Conservation (phyloP, 1,139 yeast genomes). For the Kurtzmaniella quercitrusa region DNA sequence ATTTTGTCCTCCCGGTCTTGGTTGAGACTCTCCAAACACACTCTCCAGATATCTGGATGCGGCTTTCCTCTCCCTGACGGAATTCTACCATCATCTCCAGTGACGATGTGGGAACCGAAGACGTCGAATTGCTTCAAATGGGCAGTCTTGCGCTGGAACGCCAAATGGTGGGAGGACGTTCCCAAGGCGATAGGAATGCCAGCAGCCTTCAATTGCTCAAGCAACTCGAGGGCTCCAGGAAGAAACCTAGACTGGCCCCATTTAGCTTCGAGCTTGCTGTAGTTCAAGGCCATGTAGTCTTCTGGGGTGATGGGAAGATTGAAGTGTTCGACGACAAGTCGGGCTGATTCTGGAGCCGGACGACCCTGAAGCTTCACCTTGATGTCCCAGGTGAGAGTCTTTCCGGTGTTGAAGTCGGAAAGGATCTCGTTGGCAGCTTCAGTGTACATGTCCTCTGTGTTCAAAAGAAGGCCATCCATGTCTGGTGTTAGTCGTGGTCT, state of each 20-base stretch:
- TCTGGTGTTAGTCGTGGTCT: constrained; percentile 33
- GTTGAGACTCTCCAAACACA: constrained; percentile 71
- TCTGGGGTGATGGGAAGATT: constrained; percentile 64
- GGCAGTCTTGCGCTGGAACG: constrained; percentile 62
- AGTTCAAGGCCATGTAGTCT: constrained; percentile 49
- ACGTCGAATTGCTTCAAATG: constrained; percentile 58
- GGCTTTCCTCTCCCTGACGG: constrained; percentile 90
- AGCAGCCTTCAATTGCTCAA: constrained; percentile 43
- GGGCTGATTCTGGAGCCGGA: constrained; percentile 71
- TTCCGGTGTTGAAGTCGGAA: constrained; percentile 62
- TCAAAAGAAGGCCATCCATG: constrained; percentile 92
- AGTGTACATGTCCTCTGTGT: constrained; percentile 90
- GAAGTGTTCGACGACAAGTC: constrained; percentile 61
- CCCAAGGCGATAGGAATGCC: constrained; percentile 83
- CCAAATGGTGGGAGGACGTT: constrained; percentile 69
- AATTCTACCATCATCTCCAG: constrained; percentile 84
- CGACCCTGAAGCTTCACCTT: constrained; percentile 85
- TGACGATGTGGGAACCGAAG: constrained; percentile 67
- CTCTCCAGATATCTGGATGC: constrained; percentile 84
- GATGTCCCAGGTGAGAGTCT: constrained; percentile 80
- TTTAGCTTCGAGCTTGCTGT: constrained; percentile 48
- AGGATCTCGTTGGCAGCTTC: constrained; percentile 64
- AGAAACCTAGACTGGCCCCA: constrained; percentile 67
- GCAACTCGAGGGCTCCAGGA: constrained; percentile 80
- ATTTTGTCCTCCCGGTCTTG: constrained; percentile 29